Evolutionary conservation across 768 basidiomycete genomes (phyloP).

Genomic region (Holtermanniella nyarrowii): DNA sequence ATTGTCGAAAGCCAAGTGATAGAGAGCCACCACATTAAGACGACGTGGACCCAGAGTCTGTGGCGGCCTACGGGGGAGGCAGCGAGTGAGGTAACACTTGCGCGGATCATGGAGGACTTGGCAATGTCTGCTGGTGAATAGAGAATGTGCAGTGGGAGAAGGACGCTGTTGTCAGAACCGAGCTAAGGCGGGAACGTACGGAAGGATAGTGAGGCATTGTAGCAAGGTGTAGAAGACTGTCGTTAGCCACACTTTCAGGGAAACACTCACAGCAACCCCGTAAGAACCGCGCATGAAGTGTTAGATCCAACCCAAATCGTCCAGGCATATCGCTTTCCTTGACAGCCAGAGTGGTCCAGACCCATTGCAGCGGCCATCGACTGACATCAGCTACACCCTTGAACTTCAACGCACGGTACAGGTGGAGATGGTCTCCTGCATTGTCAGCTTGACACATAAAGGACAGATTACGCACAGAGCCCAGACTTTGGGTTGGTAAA

Average conservation of each 20-base stretch:
- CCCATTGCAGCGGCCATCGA: conserved; percentile 35
- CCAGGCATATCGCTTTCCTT: conserved; percentile 36
- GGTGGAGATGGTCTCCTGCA: conserved; percentile 24
- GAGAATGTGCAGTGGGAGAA: conserved; percentile 35
- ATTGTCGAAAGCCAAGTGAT: conserved; percentile 31
- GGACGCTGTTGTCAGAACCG: conserved; percentile 16
- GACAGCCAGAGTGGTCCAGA: conserved; percentile 22
- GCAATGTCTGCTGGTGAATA: conserved; percentile 21
- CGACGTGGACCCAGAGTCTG: conserved; percentile 39
- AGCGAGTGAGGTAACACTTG: conserved; percentile 27
- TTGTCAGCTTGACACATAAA: conserved; percentile 1
- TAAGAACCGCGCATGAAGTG: conserved; percentile 35
- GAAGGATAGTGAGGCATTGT: conserved; percentile 23
- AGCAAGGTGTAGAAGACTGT: conserved; percentile 36
- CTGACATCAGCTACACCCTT: conserved; percentile 1
- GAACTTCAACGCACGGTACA: conserved; percentile 11
- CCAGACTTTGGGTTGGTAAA: conserved; percentile 34
- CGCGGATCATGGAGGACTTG: conserved; percentile 34
- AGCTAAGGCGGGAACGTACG: conserved; percentile 8
- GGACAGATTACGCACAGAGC: conserved; percentile 16
- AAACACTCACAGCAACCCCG: conserved; percentile 26
- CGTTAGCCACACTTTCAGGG: neutral
- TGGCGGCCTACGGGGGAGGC: conserved; percentile 14
- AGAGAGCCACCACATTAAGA: conserved; percentile 37
- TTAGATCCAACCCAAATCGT: conserved; percentile 35